These are phyloP conservation scores for Pseudocercospora eumusae DNA, from an alignment of 2,329 filamentous ascomycete genomes.

Conservation along the genomic window DNA sequence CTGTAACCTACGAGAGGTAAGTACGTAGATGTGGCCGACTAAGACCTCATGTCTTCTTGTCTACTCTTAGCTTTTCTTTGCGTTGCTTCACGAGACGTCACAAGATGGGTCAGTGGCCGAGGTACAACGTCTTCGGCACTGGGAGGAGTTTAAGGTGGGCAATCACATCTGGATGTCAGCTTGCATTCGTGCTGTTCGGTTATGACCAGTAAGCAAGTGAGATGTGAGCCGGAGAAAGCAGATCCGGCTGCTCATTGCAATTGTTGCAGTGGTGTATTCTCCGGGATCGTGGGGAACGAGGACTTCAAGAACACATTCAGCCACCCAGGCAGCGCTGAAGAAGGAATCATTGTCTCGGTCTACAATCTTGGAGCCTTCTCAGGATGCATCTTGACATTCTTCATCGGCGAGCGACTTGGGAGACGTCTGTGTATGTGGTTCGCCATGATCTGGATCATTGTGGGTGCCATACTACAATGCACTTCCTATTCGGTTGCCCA, in stretches of 20 bases:
- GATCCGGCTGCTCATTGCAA: constrained; percentile 17
- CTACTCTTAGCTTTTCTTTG: not conserved
- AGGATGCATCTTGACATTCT: constrained; percentile 55
- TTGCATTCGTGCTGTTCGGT: constrained; percentile 40
- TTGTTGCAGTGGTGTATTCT: constrained; percentile 36
- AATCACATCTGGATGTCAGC: constrained; percentile 38
- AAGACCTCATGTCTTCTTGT: not conserved
- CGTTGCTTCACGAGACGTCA: not conserved
- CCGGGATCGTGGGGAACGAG: constrained; percentile 46
- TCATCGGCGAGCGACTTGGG: constrained; percentile 52
- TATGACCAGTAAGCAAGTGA: constrained; percentile 16
- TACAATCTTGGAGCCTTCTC: constrained; percentile 64
- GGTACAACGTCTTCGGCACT: constrained; percentile 36
- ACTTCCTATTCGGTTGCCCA: constrained; percentile 48
- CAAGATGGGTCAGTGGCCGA: constrained; percentile 21
- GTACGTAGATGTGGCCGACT: not conserved
- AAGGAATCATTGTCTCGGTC: constrained; percentile 51
- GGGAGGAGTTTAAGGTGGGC: constrained; percentile 35
- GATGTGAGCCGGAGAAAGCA: not conserved
- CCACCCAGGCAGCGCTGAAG: constrained; percentile 42
- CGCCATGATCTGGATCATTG: constrained; percentile 47
- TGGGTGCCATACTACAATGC: constrained; percentile 51
- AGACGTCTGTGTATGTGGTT: constrained; percentile 53
- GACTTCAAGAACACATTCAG: constrained; percentile 45
- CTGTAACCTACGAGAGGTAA: not conserved